Evolutionary conservation across 805 yeast species (phyloP).

Genomic region (Cyberlindnera maclurae): DNA sequence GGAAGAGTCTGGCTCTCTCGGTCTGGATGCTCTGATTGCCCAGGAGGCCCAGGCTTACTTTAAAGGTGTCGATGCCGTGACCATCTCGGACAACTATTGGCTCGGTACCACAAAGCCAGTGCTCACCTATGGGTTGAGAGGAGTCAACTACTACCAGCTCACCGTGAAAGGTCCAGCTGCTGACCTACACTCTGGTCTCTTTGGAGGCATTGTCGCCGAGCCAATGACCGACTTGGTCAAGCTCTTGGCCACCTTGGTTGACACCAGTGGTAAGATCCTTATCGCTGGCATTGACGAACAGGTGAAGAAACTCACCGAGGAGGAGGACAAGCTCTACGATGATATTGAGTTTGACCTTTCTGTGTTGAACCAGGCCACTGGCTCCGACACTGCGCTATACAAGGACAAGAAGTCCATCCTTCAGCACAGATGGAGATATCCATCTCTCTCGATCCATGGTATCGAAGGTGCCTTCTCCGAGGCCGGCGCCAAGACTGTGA

Average conservation of each 20-base stretch:
- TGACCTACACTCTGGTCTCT: conserved; percentile 94
- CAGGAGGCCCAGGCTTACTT: conserved; percentile 75
- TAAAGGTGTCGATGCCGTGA: conserved; percentile 86
- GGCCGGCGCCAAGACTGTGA: conserved; percentile 96
- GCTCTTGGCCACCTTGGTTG: conserved; percentile 71
- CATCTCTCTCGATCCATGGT: conserved; percentile 93
- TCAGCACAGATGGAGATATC: conserved; percentile 99
- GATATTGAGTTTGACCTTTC: conserved; percentile 76
- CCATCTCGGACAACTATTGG: conserved; percentile 98
- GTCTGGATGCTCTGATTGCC: conserved; percentile 77
- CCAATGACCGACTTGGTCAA: conserved; percentile 92
- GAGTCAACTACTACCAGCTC: conserved; percentile 88
- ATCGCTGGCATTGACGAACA: conserved; percentile 87
- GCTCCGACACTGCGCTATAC: conserved; percentile 77
- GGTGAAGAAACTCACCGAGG: conserved; percentile 88
- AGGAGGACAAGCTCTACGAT: conserved; percentile 74
- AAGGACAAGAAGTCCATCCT: conserved; percentile 75
- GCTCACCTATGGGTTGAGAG: conserved; percentile 94
- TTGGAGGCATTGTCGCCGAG: conserved; percentile 96
- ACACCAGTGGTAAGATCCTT: conserved; percentile 71
- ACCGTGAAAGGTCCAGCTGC: conserved; percentile 87
- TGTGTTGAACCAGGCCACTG: conserved; percentile 84
- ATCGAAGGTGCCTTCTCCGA: conserved; percentile 95
- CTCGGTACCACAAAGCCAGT: conserved; percentile 96
- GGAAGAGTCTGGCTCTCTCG: conserved; percentile 97